Conservation (phyloP, 108 stramenopile genomes). For the Cylindrotheca fusiformis region DNA sequence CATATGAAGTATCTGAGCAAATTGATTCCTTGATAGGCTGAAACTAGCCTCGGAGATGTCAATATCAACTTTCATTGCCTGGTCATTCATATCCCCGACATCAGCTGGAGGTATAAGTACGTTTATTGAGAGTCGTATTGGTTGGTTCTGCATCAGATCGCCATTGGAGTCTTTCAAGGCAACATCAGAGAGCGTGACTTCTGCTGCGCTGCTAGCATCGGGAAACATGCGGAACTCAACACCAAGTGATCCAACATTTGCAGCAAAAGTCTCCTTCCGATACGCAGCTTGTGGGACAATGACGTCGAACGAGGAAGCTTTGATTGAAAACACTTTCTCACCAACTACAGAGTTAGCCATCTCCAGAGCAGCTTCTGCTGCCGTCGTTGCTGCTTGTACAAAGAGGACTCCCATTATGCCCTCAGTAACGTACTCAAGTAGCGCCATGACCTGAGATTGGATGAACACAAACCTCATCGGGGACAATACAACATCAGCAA, state of each 20-base stretch:
- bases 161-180: constrained; percentile 38
- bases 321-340: constrained; percentile 57
- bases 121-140: constrained; percentile 53
- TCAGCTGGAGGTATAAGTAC: constrained; percentile 49
- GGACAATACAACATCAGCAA: constrained; percentile 63
- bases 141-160: constrained; percentile 46
- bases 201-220: constrained; percentile 42
- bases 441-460: constrained; percentile 73
- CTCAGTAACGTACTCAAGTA: constrained; percentile 78
- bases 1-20: constrained; percentile 64
- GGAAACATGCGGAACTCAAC: constrained; percentile 54
- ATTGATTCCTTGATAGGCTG: constrained; percentile 53
- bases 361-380: constrained; percentile 72
- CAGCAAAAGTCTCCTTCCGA: constrained; percentile 39
- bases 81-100: constrained; percentile 55
- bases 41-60: constrained; percentile 57
- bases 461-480: constrained; percentile 79
- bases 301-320: constrained; percentile 72
- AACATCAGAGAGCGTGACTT: constrained; percentile 48
- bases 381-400: constrained; percentile 63
- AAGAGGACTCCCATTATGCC: constrained; percentile 79
- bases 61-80: constrained; percentile 64
- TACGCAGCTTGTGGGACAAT: constrained; percentile 73
- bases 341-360: constrained; percentile 52
- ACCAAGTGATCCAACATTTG: constrained; percentile 50